A percentile compares a stretch with the other conserved stretches of the same genome.
phyloP scores from a whole-genome alignment of 2,329 filamentous ascomycete species.

The Trichoderma semiorbis region DNA sequence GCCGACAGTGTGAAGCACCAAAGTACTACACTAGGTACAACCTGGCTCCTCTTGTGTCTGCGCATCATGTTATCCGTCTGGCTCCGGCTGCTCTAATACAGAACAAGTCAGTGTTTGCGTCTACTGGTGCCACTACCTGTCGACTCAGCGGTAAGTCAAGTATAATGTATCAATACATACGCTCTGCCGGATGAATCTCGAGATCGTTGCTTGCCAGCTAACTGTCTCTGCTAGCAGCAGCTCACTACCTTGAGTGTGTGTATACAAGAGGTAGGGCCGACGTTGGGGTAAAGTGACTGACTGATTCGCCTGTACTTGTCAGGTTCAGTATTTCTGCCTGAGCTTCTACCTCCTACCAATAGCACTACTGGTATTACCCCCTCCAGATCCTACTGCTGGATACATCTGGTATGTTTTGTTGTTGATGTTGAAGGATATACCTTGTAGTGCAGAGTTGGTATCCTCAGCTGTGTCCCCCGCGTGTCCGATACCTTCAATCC shows the following conservation, averaged over 20 bases:
- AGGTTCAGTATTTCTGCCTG: not conserved
- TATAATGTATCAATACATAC: not conserved
- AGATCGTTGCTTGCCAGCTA: not conserved
- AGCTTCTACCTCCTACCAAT: not conserved
- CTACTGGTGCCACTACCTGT: not conserved
- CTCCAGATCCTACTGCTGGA: not conserved
- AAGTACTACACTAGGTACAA: not conserved
- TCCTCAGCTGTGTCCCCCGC: not conserved
- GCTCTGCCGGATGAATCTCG: not conserved
- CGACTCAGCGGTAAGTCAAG: not conserved
- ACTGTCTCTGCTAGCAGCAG: not conserved
- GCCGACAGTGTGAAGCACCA: not conserved
- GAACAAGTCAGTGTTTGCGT: not conserved
- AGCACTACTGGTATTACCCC: not conserved
- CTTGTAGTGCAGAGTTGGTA: not conserved
- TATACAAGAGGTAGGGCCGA: not conserved
- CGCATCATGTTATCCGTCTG: not conserved
- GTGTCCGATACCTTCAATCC: not conserved
- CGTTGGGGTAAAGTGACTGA: not conserved
- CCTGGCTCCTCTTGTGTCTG: not conserved
- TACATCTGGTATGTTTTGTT: not conserved
- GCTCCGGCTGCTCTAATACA: not conserved
- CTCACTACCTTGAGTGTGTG: not conserved
- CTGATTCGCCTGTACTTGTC: not conserved
- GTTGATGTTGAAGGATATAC: not conserved